Conservation (phyloP, 306 rosid genomes). For the Begonia peltatifolia region DNA sequence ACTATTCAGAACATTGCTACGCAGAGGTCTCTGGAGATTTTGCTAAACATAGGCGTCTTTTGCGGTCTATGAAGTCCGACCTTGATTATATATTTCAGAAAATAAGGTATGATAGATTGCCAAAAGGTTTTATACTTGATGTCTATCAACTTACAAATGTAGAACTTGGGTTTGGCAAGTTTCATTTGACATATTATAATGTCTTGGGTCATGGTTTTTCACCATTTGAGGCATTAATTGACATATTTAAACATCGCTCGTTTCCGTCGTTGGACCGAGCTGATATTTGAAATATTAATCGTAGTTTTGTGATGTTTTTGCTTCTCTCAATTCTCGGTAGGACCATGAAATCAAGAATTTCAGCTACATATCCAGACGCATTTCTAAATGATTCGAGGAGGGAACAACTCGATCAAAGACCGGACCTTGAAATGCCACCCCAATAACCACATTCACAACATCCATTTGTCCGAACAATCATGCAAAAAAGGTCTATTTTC, state of each 20-base stretch:
- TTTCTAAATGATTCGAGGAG: slow-evolving; percentile 42
- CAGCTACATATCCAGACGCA: slow-evolving; percentile 70
- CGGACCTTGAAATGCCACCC: slow-evolving; percentile 72
- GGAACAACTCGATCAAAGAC: slow-evolving; percentile 55
- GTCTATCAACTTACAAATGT: too few relatives aligned
- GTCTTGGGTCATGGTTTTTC: too few relatives aligned
- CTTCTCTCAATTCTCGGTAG: slow-evolving; percentile 16
- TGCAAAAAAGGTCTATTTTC: too few relatives aligned
- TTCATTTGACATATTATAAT: too few relatives aligned
- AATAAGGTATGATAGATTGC: slow-evolving; percentile 37
- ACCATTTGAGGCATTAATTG: too few relatives aligned
- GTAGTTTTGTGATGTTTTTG: neutral
- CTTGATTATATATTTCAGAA: slow-evolving; percentile 83
- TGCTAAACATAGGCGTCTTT: slow-evolving; percentile 38
- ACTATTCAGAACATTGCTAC: slow-evolving; percentile 63
- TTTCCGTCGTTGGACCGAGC: too few relatives aligned
- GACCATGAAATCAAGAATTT: slow-evolving; percentile 69
- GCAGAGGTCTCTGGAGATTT: slow-evolving; percentile 65
- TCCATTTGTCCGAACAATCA: too few relatives aligned
- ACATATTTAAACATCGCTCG: too few relatives aligned
- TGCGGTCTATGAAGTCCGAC: slow-evolving; percentile 72
- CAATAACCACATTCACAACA: slow-evolving; percentile 10
- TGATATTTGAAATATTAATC: neutral
- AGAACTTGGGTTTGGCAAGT: too few relatives aligned
- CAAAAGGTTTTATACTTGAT: too few relatives aligned